Evolutionary conservation across 768 basidiomycete species (phyloP), one percentile per base, ranked within the genome.

Genomic region (Rhodotorula graminis): DNA sequence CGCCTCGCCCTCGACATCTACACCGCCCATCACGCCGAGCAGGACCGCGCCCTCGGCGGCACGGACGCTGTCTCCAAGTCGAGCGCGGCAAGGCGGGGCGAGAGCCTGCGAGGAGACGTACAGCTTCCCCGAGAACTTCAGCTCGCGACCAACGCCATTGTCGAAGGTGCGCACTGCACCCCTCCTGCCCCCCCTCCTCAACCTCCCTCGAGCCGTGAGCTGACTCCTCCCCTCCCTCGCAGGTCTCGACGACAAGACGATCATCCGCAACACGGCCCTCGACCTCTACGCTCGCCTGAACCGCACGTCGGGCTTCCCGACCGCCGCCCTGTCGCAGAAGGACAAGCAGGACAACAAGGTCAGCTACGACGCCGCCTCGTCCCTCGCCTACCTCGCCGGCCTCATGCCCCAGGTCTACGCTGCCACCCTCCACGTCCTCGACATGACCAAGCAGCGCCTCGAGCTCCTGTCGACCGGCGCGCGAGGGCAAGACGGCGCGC

Each of bases 321-420:
- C 80, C 19, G 77, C 78, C 16, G 75, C 78, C 3, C 71, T 33
- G 33, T 65, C 44, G 42, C 42, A n/a, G 14, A n/a, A 9, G 14
- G 40, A 70, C 31, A 84, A 92, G 92, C 87, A 94, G 93, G 85
- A 84, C 90, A 81, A 91, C 78, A 73, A 71, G 79, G 64, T 71
- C 74, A 71, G 46, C 61, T 75, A 58, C 75, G 76, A 85, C 53
- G 84, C 85, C 66, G 85, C 89, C 40, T 90, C 93, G 74, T 91
- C 88, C 33, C 88, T 89, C 37, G 92, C 92, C 10, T 94, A 93
- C 79, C 89, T 89, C 23, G 88, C 90, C 21, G 85, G 93, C 61
- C 89, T 88, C n/a, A 85, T 94, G 74, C 92, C 92, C 1, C 87
- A 88, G 7, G 90, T 93, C 82, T 94, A 90, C 80, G 86, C 91